A percentile compares a stretch with the other conserved stretches of the same genome.
Evolutionary conservation across 2,329 filamentous ascomycete genomes (phyloP).

Genomic region (Aureobasidium sp.): DNA sequence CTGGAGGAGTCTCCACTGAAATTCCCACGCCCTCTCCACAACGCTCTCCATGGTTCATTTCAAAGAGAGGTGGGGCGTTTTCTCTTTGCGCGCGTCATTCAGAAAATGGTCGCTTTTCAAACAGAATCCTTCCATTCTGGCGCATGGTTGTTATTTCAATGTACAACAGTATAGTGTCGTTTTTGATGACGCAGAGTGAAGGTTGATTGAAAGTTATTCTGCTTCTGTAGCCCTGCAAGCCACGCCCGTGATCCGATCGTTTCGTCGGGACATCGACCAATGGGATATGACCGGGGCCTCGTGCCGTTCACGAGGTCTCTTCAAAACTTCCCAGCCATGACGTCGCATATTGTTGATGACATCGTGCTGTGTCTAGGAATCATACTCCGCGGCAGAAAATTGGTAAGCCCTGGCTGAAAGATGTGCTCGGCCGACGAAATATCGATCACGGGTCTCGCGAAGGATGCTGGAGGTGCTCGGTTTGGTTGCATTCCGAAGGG

Average conservation of each 20-base stretch:
- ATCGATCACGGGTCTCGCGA: constrained; percentile 5
- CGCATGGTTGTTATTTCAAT: not conserved
- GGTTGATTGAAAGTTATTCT: not conserved
- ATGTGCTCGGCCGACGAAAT: not conserved
- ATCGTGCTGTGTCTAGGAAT: not conserved
- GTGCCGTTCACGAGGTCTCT: not conserved
- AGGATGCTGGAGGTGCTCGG: not conserved
- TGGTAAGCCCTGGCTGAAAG: not conserved
- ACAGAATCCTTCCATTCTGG: not conserved
- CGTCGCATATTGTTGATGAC: not conserved
- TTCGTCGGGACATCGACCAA: not conserved
- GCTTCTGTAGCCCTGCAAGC: constrained; percentile 6
- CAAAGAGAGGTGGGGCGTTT: not conserved
- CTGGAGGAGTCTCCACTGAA: constrained; percentile 10
- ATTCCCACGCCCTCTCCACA: not conserved
- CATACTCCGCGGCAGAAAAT: not conserved
- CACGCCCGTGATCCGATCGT: constrained; percentile 11
- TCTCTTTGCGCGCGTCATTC: not conserved
- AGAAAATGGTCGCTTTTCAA: not conserved
- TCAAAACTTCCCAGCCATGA: not conserved
- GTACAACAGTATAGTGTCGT: not conserved
- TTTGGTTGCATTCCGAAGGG: not conserved
- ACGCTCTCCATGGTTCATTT: not conserved
- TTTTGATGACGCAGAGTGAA: not conserved
- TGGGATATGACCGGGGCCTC: not conserved